Percentiles rank a stretch among this genome's conserved stretches.
Conservation (phyloP, 1,139 yeast species). For the Saccharomyces hybrid region DNA sequence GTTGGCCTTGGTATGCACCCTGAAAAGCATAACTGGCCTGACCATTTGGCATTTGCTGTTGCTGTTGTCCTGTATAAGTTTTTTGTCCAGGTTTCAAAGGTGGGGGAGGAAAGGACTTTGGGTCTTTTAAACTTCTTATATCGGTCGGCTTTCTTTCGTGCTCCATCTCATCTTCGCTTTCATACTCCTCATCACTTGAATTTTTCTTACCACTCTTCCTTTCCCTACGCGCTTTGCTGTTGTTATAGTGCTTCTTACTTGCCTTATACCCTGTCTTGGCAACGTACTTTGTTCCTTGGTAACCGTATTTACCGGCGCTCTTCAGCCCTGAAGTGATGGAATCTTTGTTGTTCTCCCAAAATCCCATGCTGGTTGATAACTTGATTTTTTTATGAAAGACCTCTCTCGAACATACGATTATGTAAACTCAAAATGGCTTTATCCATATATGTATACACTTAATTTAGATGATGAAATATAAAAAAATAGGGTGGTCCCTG, state of each 20-base stretch:
- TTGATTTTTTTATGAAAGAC: background rate
- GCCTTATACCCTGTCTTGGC: constrained; percentile 42
- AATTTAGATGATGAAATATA: background rate
- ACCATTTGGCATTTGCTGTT: constrained; percentile 10
- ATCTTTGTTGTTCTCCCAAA: constrained; percentile 46
- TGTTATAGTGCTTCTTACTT: constrained; percentile 34
- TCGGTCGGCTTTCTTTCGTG: constrained; percentile 29
- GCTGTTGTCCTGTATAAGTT: constrained; percentile 25
- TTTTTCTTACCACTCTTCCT: constrained; percentile 11
- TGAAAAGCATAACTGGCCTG: constrained; percentile 7
- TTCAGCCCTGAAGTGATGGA: constrained; percentile 38
- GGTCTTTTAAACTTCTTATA: constrained; percentile 34
- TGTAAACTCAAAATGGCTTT: background rate
- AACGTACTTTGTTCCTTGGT: constrained; percentile 39
- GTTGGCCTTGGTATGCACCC: background rate
- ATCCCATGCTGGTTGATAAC: constrained; percentile 15
- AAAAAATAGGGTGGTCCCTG: constrained; percentile 1
- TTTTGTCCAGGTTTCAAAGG: constrained; percentile 41
- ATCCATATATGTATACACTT: background rate
- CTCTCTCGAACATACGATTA: background rate
- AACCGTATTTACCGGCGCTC: constrained; percentile 31
- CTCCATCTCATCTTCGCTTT: constrained; percentile 13
- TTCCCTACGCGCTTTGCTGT: constrained; percentile 17
- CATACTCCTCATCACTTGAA: constrained; percentile 18
- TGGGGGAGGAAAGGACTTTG: constrained; percentile 46